Evolutionary conservation across 1,284 basidiomycete species (phyloP), one percentile per base, ranked within the genome.

Genomic region (Melampsora abietis-canadensis): DNA sequence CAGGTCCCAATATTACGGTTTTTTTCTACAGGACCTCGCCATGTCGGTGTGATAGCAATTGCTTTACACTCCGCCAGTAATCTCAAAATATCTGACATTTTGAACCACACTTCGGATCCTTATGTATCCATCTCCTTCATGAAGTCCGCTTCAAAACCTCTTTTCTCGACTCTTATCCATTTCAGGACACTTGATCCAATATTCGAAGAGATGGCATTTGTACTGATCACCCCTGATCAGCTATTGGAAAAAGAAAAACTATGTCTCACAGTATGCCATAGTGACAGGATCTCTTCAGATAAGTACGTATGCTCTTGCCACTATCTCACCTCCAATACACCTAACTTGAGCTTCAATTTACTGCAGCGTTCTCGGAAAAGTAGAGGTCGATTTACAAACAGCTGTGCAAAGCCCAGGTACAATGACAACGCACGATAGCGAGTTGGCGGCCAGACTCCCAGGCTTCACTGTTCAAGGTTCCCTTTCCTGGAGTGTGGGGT

Each of bases 11-110:
- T n/a, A 17, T 54, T 54, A 40, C 27, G n/a, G 3, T 21, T 27
- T n/a, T 54, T n/a, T 27, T 27, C 21, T 14, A 21, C 51, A 54
- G 51, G 51, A 54, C 51, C 51, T 2, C 51, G 51, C 27, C 51
- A 54, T 54, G 51, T 54, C 27, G 51, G 51, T n/a, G 51, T 54
- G n/a, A 27, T 54, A 1, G 51, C 51, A 21, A 54, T 54, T n/a
- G 51, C 51, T 54, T 21, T 54, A 54, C 51, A 54, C 51, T 54
- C 51, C 10, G 51, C 51, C n/a, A 54, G 51, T 54, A 54, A 54
- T n/a, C 51, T 54, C 51, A 54, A 54, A 54, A 14, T 54, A 19
- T 54, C 51, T 8, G 51, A 54, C 19, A 54, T 54, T 4, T 54
- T 54, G 27, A 54, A 54, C 15, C 51, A 54, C n/a, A 21, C 51